Evolutionary conservation across 208 protist species (phyloP).

Genomic region (Herpetomonas tarakana): DNA sequence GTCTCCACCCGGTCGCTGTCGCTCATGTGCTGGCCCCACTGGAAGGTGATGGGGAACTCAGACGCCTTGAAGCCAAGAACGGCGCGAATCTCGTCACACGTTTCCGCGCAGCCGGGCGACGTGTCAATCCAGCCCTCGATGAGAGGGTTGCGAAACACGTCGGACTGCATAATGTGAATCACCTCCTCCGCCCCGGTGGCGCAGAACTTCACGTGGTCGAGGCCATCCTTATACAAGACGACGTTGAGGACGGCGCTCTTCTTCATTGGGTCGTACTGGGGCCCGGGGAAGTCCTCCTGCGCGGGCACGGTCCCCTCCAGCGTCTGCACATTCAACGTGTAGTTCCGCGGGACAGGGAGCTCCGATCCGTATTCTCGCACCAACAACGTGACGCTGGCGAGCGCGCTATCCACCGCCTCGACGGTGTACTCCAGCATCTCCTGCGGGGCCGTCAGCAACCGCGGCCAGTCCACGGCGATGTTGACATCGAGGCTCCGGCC

Average conservation of each 20-base stretch:
- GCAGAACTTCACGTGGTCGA: slow-evolving; percentile 47
- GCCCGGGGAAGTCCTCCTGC: slow-evolving; percentile 10
- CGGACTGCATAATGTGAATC: slow-evolving; percentile 61
- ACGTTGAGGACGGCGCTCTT: slow-evolving; percentile 57
- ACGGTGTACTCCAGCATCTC: slow-evolving; percentile 73
- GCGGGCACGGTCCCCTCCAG: slow-evolving; percentile 16
- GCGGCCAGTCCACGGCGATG: slow-evolving; percentile 52
- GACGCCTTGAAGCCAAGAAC: slow-evolving; percentile 24
- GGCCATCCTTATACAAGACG: slow-evolving; percentile 37
- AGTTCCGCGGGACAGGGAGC: slow-evolving; percentile 39
- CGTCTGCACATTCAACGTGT: slow-evolving; percentile 46
- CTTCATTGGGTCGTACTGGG: slow-evolving; percentile 68
- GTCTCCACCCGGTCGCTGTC: slow-evolving; percentile 52
- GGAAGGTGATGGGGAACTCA: slow-evolving; percentile 53
- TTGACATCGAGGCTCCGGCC: slow-evolving; percentile 48
- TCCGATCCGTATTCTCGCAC: slow-evolving; percentile 44
- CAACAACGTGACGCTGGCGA: slow-evolving; percentile 53
- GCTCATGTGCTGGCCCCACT: slow-evolving; percentile 61
- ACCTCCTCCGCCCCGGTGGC: slow-evolving; percentile 59
- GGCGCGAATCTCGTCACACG: slow-evolving; percentile 41
- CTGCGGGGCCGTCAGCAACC: slow-evolving; percentile 45
- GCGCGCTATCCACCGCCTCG: slow-evolving; percentile 71
- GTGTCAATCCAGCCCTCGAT: slow-evolving; percentile 82
- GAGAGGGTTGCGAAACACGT: slow-evolving; percentile 77
- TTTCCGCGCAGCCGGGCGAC: slow-evolving; percentile 38